Percentiles rank a stretch among this genome's conserved stretches.
These are phyloP conservation scores for Calonectria naviculata DNA, from an alignment of 2,329 filamentous ascomycete species.

Conservation along the genomic window DNA sequence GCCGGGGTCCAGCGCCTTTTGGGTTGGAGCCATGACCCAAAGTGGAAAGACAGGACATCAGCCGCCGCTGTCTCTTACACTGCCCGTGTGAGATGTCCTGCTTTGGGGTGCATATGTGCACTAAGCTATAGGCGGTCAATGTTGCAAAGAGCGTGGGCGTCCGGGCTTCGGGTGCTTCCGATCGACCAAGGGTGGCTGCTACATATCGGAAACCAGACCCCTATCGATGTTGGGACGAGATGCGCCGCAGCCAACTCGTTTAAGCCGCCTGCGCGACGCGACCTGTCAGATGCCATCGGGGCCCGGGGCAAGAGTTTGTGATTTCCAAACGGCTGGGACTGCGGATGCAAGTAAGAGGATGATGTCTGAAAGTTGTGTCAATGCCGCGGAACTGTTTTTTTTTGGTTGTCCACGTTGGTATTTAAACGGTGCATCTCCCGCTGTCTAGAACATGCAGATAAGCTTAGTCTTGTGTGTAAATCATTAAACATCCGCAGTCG, in stretches of 20 bases:
- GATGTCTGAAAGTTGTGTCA: background rate
- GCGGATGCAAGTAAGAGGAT: background rate
- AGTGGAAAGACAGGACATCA: slow-evolving; percentile 22
- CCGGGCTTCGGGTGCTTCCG: slow-evolving; percentile 7
- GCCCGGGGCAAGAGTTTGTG: background rate
- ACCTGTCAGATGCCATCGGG: slow-evolving; percentile 17
- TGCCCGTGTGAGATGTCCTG: slow-evolving; percentile 5
- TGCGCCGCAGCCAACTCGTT: slow-evolving; percentile 28
- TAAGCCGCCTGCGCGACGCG: slow-evolving; percentile 25
- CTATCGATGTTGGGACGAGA: slow-evolving; percentile 24
- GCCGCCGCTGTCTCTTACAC: slow-evolving; percentile 15
- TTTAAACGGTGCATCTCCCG: background rate
- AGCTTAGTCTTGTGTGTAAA: background rate
- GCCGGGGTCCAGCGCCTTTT: slow-evolving; percentile 28
- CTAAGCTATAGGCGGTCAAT: background rate
- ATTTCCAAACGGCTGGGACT: background rate
- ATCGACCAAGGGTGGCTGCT: background rate
- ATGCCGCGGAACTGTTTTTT: background rate
- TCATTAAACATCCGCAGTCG: background rate
- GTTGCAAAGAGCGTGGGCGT: background rate
- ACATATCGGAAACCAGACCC: slow-evolving; percentile 10
- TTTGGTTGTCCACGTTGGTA: background rate
- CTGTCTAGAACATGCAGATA: background rate
- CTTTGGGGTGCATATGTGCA: background rate
- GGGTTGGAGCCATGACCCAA: slow-evolving; percentile 29